Base-by-base conservation (phyloP, 768 basidiomycete species). In the Mrakia blollopis region DNA sequence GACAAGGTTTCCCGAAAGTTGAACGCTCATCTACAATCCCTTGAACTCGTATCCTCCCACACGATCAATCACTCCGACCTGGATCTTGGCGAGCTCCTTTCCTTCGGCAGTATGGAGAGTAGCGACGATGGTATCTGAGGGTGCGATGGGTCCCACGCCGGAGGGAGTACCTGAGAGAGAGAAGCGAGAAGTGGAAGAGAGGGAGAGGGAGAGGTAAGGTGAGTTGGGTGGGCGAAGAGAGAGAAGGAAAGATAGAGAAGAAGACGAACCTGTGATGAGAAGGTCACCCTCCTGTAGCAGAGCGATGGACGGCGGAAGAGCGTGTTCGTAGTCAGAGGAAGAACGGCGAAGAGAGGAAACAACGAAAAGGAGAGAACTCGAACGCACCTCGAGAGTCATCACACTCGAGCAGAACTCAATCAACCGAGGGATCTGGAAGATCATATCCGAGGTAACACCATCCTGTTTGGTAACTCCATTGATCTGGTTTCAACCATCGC, bases 371-470 rank as follows among this genome's bases (percentile, higher is more conserved):
- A n/a, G 47, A 47, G 10, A 14, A 25, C n/a, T 30, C 3, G n/a
- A 50, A 79, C 85, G 80, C 72, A 91, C 94, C 87, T 97, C 94
- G n/a, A 99, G 87, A 0, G 91, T 90, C 94, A 98, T 97, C 84
- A 99, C 95, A 6, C 93, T 92, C 2, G 94, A 96, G 74, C 96
- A 87, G 81, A 96, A 94, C 79, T 91, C 89, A 79, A 98, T 91
- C 70, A 98, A 87, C 30, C 88, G 87, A 1, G 94, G 93, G 52
- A 98, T 94, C 41, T 87, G 87, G 86, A 95, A 96, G 62, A 97
- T 91, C 94, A 98, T 97, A 82, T 95, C 91, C 21, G 85, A 83
- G 7, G 95, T 94, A 35, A 87, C 89, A 3, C 94, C 95, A 75
- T 92, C 87, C 83, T 99, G 97, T 82, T 92, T 94, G 74, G 88